Evolutionary conservation across 805 yeast genomes (phyloP), one percentile per base, ranked within the genome.

Genomic region (Ogataea angusta): DNA sequence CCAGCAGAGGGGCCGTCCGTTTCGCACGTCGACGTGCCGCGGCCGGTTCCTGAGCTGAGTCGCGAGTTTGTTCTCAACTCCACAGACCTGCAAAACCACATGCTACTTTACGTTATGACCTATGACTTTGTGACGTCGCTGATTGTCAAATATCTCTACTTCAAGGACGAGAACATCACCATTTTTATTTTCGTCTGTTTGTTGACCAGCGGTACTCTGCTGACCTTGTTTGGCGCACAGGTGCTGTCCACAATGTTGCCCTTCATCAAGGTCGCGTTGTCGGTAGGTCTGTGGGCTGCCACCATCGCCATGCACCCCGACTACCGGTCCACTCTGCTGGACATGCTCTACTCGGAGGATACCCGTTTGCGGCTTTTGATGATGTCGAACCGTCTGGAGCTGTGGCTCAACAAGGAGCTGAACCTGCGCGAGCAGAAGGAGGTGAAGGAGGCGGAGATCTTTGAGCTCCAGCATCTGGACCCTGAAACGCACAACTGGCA

Each of bases 61-160:
- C 69, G 85, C 40, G 95, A 88, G 57, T 88, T 87, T 56, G 62
- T 82, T 15, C 57, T 87, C 42, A 88, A 88, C 57, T 67, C 85
- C 52, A 85, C 95, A 1, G 96, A 88, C 64, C 67, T 87, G 43
- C 96, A 88, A 56, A 88, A 88, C 57, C 82, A 80, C 54, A 81
- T 85, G 86, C 56, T 80, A 22, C 54, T 80, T 10, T 86, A 82
- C 57, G 80, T 83, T 8, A 59, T 66, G 10, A 62, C 69, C 0
- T 87, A 80, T 71, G 91, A 88, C 61, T 69, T 70, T 16, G 36
- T 77, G 4, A 66, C 70, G 15, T 62, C 68, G 50, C 41, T 75
- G 30, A 66, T 84, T 23, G 63, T 67, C 15, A 78, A 75, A 42
- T 79, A 80, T 57, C 76, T 83, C 1, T 81, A 73, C 54, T 87